Evolutionary conservation across 2,329 filamentous ascomycete species (phyloP).

Genomic region (Epichloe typhina): DNA sequence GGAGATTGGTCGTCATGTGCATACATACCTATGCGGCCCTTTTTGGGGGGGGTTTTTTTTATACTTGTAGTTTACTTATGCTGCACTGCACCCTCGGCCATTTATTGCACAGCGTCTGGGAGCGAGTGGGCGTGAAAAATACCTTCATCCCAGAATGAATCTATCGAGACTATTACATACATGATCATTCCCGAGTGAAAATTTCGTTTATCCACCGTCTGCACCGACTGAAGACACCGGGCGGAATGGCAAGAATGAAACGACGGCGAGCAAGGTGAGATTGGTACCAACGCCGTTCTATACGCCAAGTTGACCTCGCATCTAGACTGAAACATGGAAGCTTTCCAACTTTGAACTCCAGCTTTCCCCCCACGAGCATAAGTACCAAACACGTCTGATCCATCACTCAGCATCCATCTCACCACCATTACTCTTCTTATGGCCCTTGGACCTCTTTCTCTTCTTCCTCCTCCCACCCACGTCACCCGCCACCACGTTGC

Average conservation of each 20-base stretch:
- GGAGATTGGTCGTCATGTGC: no score
- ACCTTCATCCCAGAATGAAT: neutral
- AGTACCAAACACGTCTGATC: no score
- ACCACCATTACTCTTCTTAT: conserved; percentile 14
- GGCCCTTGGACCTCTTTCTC: conserved; percentile 37
- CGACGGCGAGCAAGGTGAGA: no score
- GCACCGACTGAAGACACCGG: neutral
- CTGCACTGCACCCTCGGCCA: no score
- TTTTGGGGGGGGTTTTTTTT: no score
- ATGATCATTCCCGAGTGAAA: neutral
- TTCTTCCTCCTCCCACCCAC: conserved; percentile 30
- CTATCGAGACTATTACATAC: neutral
- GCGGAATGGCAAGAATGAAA: no score
- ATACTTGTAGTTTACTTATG: no score
- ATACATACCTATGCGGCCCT: no score
- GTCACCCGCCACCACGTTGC: conserved; percentile 17
- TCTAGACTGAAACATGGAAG: neutral
- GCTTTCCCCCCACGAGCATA: no score
- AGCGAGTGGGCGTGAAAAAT: neutral
- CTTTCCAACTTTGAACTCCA: neutral
- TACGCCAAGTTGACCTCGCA: no score
- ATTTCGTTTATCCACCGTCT: neutral
- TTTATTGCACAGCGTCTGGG: no score
- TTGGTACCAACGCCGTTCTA: neutral
- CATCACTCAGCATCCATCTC: neutral